These are phyloP conservation scores for Agarophyton chilense DNA, from an alignment of 23 red algal genomes.

Conservation along the genomic window DNA sequence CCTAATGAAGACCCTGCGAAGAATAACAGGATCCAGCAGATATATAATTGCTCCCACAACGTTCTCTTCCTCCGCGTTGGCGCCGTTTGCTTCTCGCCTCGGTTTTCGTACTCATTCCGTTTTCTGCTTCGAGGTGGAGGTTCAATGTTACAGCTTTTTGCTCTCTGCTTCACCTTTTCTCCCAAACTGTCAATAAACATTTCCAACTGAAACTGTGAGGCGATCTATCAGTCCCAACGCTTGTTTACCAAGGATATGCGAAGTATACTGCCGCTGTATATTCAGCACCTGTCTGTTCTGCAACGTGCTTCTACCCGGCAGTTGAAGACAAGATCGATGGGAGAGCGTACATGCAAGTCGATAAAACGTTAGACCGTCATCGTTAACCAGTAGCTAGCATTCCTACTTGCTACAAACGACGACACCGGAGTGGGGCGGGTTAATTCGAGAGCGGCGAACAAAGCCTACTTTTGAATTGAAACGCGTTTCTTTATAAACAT, in stretches of 20 bases:
- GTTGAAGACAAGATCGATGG: not conserved
- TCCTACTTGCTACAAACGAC: not conserved
- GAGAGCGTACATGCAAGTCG: not conserved
- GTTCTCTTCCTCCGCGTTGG: not conserved
- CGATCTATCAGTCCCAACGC: not conserved
- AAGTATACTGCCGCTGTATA: not conserved
- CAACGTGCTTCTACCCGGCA: not conserved
- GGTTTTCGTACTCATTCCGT: not conserved
- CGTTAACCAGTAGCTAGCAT: not conserved
- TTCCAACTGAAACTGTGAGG: too few species aligned
- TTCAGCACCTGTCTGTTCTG: not conserved
- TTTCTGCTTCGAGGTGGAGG: not conserved
- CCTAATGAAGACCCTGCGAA: conserved; percentile 80
- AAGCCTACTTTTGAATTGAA: conserved; percentile 11
- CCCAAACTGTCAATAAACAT: not conserved
- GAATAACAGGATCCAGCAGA: conserved; percentile 59
- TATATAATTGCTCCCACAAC: conserved; percentile 60
- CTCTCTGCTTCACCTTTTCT: conserved; percentile 5
- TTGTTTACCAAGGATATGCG: not conserved
- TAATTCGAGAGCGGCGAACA: conserved; percentile 1
- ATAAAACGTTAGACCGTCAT: not conserved
- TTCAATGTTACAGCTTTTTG: conserved; percentile 6
- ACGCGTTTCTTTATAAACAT: conserved; percentile 4
- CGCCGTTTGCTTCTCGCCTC: not conserved
- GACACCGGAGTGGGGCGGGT: not conserved